Percentiles rank a stretch among this genome's conserved stretches.
phyloP scores from a whole-genome alignment of 2,329 filamentous ascomycete genomes.

The Ophiosphaerella korrae region DNA sequence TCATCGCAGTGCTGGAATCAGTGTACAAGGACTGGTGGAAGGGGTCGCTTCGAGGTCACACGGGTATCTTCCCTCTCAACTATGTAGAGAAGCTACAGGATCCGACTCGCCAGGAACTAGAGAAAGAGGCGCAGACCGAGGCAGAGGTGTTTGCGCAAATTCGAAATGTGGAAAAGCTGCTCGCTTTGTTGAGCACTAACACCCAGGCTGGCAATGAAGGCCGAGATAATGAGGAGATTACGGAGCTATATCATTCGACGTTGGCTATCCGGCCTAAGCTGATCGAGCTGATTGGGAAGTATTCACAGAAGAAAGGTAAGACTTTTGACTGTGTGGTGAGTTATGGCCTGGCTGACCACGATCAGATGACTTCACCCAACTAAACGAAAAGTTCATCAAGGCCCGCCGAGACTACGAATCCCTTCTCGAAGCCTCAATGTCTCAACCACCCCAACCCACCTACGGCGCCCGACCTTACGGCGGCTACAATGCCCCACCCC shows the following conservation, averaged over 20 bases:
- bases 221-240: slow-evolving; percentile 97
- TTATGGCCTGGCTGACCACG: slow-evolving; percentile 12
- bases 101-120: slow-evolving; percentile 90
- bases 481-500: slow-evolving; percentile 41
- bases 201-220: slow-evolving; percentile 61
- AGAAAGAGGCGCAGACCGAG: slow-evolving; percentile 96
- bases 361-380: slow-evolving; percentile 92
- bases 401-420: slow-evolving; percentile 95
- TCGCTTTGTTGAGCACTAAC: slow-evolving; percentile 89
- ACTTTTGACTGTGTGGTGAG: background rate
- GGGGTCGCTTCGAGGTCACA: slow-evolving; percentile 89
- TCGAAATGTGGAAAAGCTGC: slow-evolving; percentile 77
- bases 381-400: slow-evolving; percentile 99
- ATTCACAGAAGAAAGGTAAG: slow-evolving; percentile 96
- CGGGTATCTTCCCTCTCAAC: slow-evolving; percentile 96
- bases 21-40: slow-evolving; percentile 99
- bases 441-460: slow-evolving; percentile 80
- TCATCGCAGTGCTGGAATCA: slow-evolving; percentile 95
- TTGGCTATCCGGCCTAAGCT: slow-evolving; percentile 93
- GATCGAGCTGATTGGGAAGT: slow-evolving; percentile 97
- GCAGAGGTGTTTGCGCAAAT: slow-evolving; percentile 77
- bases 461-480: slow-evolving; percentile 68
- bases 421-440: slow-evolving; percentile 95
- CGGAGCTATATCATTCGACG: slow-evolving; percentile 86
- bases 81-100: slow-evolving; percentile 98